A percentile compares a stretch with the other conserved stretches of the same genome.
phyloP scores from a whole-genome alignment of 345 rosid genomes.

The Punica granatum region DNA sequence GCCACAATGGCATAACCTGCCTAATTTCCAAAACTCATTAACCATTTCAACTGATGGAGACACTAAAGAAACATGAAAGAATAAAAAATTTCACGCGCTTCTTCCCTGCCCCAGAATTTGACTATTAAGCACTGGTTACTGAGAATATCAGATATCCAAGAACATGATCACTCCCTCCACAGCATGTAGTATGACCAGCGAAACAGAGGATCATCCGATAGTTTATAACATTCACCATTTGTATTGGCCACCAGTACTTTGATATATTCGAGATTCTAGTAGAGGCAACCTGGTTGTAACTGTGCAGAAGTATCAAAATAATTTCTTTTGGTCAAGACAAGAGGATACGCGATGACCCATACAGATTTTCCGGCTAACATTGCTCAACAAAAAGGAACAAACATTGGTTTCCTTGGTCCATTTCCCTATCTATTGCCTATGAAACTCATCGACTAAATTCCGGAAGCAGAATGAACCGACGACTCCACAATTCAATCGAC shows the following conservation, averaged over 20 bases:
- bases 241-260: background rate
- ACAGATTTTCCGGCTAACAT: background rate
- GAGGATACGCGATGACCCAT: background rate
- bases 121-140: background rate
- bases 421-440: background rate
- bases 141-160: too few species aligned
- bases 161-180: too few species aligned
- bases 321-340: background rate
- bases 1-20: constrained; percentile 75
- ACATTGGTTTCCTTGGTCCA: background rate
- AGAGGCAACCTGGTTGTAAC: background rate
- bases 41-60: background rate
- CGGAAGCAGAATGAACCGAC: background rate
- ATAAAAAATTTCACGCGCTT: background rate
- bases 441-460: background rate
- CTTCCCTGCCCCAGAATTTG: background rate
- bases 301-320: background rate
- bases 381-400: constrained; percentile 1
- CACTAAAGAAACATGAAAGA: background rate
- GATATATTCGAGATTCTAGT: background rate
- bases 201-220: background rate
- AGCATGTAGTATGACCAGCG: background rate
- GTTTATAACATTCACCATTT: background rate
- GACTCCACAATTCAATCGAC: background rate
- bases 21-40: constrained; percentile 29